Evolutionary conservation across 1,284 basidiomycete species (phyloP), one percentile per base, ranked within the genome.

Genomic region (Ustilago trichophora): DNA sequence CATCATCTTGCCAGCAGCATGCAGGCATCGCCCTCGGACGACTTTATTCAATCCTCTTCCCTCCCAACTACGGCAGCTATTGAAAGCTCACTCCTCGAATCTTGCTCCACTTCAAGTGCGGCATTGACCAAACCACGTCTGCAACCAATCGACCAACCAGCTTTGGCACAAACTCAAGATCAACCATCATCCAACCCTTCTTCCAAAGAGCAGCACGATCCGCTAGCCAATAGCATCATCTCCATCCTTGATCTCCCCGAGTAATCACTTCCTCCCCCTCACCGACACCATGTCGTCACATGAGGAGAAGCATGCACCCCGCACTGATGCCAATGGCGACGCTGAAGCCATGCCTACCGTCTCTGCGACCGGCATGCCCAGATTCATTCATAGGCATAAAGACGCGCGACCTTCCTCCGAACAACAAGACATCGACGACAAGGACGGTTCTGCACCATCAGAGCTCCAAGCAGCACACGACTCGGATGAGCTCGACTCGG

Each of bases 341-440:
- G 40, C 35, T 12, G 66, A 75, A 13, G 65, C 71, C 0, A 35
- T 68, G 1, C 67, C 75, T 1, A 73, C 75, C 13, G 72, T 63
- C n/a, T 73, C 71, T 1, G 70, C 75, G 0, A 72, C 70, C 3
- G 75, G 75, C 4, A 75, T 75, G 67, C 75, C 75, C 0, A 42
- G 73, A 11, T 48, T 76, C 51, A 33, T 75, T 27, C 62, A 58
- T 1, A 51, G 75, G 6, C 60, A 69, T 29, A 67, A 57, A 15
- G 66, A 71, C 24, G 36, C 58, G 19, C 58, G 65, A 3, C 19
- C 42, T 8, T 16, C n/a, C 1, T 24, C 34, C 3, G 51, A 58
- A 13, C 53, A 66, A 29, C 47, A 48, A 6, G 21, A 48, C 2
- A 52, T 56, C 3, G 63, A 66, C 38, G 68, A 62, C 11, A 62